Percentiles rank a stretch among this genome's conserved stretches.
phyloP scores from a whole-genome alignment of 78 protist species.

The Dictyostelium discoideum region dicty_2.7 NC_007088.5:5228501-5229000 shows the following conservation, averaged over 20 bases:
- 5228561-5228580: not conserved
- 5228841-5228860: not conserved
- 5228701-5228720: not conserved
- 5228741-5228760: not conserved
- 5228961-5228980: no score
- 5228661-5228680: not conserved
- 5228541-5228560: no score
- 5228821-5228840: not conserved
- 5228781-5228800: no score
- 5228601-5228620: not conserved
- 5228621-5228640: not conserved
- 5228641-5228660: not conserved
- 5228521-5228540: not conserved
- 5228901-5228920: no score
- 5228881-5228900: not conserved
- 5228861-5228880: not conserved
- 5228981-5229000: no score
- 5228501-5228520: not conserved
- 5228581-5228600: not conserved
- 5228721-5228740: not conserved
- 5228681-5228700: not conserved
- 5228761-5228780: no score
- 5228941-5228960: no score
- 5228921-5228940: no score
- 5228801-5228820: no score